These are phyloP conservation scores for Yamadazyma olivae DNA, from an alignment of 805 yeast species.

Conservation along the genomic window DNA sequence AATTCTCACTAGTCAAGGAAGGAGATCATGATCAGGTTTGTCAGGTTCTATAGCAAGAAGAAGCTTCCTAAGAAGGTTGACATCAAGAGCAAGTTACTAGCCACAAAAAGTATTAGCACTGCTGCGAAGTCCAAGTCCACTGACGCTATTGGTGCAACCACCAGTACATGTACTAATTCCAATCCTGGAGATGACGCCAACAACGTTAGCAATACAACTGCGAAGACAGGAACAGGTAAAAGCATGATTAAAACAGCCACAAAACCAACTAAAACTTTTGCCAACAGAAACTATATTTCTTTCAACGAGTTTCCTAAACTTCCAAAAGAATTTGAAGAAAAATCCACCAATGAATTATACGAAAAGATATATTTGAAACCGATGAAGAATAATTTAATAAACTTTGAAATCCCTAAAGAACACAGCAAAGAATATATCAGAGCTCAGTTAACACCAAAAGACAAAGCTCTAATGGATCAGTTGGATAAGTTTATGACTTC, in stretches of 20 bases:
- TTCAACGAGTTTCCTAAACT: conserved; percentile 31
- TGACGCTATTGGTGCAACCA: too few species aligned
- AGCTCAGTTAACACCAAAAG: conserved; percentile 21
- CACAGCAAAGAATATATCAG: conserved; percentile 18
- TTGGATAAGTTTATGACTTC: conserved; percentile 19
- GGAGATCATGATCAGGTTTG: conserved; percentile 4
- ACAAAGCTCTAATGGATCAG: conserved; percentile 23
- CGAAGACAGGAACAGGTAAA: too few species aligned
- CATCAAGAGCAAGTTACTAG: too few species aligned
- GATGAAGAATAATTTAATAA: conserved; percentile 10
- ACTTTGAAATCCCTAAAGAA: conserved; percentile 26
- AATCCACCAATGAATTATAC: conserved; percentile 18
- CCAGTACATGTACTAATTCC: too few species aligned
- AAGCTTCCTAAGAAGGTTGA: background rate
- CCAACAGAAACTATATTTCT: conserved; percentile 14
- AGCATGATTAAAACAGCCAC: too few species aligned
- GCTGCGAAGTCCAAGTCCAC: too few species aligned
- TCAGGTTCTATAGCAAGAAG: conserved; percentile 7
- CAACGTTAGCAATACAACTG: too few species aligned
- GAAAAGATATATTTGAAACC: conserved; percentile 3
- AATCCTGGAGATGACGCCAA: too few species aligned
- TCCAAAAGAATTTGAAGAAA: conserved; percentile 16
- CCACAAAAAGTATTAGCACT: too few species aligned
- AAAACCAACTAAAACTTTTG: background rate
- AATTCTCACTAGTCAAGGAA: too few species aligned